Base-by-base conservation (phyloP, 306 rosid genomes). In the Arachis hypogaea region DNA sequence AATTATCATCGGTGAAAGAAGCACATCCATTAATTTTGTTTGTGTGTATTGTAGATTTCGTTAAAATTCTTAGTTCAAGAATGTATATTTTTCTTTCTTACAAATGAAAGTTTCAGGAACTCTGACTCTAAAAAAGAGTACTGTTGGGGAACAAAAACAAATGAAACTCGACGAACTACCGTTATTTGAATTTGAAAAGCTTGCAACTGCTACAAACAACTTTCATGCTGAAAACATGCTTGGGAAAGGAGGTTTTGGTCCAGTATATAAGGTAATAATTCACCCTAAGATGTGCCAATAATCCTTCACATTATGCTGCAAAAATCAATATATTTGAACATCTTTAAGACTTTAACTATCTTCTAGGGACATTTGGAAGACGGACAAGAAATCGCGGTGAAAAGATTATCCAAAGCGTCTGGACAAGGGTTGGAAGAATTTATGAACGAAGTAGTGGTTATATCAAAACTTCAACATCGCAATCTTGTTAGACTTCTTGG, bases 401-500 rank as follows among this genome's bases (percentile, higher is more conserved):
- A 80, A 73, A 85, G 83, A 59, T 81, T 85, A 6, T 82, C 87
- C 0, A 80, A 63, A 63, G 29, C 81, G 6, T 85, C 87, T 4
- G 74, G 78, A 4, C 89, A 85, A 66, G 89, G 85, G 18, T 0
- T 60, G 1, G 81, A 82, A 77, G 89, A 85, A 71, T 77, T 85
- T 49, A 85, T 74, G 73, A 85, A 82, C 30, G 87, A 85, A 68
- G 82, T 85, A 3, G 68, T 59, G 0, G 81, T 85, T 58, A 77
- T 82, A 71, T 80, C 87, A 38, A 80, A 82, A 44, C 87, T 85
- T 36, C 89, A 85, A 45, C 89, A 85, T 52, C 76, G 83, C 11
- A 85, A 85, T 82, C 85, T 85, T 56, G 86, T 85, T 16, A 72
- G 82, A 16, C 72, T 85, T 43, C 72, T 77, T 33, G 89, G 89